Percentiles rank a stretch among this genome's conserved stretches.
Evolutionary conservation across 2,329 filamentous ascomycete species (phyloP).

Genomic region (Cladosporium sp.): DNA sequence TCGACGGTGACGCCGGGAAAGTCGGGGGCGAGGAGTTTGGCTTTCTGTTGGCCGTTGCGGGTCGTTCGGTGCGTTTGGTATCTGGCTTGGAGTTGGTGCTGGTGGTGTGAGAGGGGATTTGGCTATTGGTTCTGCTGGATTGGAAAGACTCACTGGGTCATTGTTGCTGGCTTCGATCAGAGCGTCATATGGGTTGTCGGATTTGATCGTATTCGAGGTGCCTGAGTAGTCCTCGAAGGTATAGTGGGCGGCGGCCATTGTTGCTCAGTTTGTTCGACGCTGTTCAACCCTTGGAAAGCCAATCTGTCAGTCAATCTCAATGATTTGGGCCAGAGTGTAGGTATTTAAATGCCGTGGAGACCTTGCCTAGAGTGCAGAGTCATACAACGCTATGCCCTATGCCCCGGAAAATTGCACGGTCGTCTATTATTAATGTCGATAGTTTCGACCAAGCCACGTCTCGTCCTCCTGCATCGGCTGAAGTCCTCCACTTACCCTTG

Average conservation of each 20-base stretch:
- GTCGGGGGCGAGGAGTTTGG: slow-evolving; percentile 61
- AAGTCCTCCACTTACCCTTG: too few species aligned
- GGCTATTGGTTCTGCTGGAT: neutral
- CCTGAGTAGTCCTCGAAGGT: slow-evolving; percentile 32
- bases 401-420: too few species aligned
- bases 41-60: slow-evolving; percentile 69
- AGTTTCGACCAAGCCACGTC: too few species aligned
- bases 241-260: slow-evolving; percentile 31
- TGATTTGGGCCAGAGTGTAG: too few species aligned
- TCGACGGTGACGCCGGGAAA: slow-evolving; percentile 72
- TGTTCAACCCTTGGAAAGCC: too few species aligned
- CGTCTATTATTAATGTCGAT: too few species aligned
- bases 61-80: slow-evolving; percentile 69
- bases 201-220: slow-evolving; percentile 19
- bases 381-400: too few species aligned
- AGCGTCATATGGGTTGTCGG: slow-evolving; percentile 69
- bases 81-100: slow-evolving; percentile 62
- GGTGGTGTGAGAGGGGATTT: slow-evolving; percentile 2
- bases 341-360: too few species aligned
- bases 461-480: too few species aligned
- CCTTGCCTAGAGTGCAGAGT: too few species aligned
- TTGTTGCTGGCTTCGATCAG: slow-evolving; percentile 63
- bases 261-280: neutral
- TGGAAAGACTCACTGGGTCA: slow-evolving; percentile 52
- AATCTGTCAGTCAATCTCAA: too few species aligned